phyloP scores from a whole-genome alignment of 257 asterid genomes.

The Scutellaria baicalensis region DNA sequence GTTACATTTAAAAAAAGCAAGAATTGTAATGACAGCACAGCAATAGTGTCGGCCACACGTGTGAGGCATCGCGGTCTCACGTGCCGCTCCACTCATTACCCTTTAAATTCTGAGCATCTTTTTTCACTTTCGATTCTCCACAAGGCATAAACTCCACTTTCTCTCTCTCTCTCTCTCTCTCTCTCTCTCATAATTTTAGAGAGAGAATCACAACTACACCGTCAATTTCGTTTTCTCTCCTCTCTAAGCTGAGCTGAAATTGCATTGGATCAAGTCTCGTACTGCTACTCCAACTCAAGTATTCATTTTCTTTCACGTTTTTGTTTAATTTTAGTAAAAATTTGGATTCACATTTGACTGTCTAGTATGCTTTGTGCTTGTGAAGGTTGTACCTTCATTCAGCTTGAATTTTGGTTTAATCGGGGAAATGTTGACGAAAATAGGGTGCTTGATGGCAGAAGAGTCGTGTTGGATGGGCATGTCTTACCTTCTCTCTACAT shows the following conservation, averaged over 20 bases:
- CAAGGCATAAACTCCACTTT: not conserved
- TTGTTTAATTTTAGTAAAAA: not conserved
- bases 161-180: conserved; percentile 11
- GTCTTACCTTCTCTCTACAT: not conserved
- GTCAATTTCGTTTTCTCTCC: not conserved
- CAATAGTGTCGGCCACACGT: conserved; percentile 30
- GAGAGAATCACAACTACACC: conserved; percentile 22
- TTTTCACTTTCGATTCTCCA: not conserved
- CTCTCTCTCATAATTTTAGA: not conserved
- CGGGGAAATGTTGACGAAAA: not conserved
- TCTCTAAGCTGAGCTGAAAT: conserved; percentile 10
- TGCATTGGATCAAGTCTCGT: conserved; percentile 19
- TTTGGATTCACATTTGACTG: not conserved
- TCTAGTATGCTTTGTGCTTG: not conserved
- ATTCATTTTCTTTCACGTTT: not conserved
- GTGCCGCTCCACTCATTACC: conserved; percentile 21
- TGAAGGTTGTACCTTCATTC: not conserved
- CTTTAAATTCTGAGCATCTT: conserved; percentile 10
- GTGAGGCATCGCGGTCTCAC: conserved; percentile 26
- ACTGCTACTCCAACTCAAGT: conserved; percentile 20
- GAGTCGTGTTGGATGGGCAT: not conserved
- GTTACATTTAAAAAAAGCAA: too few species aligned
- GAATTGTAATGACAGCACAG: not conserved
- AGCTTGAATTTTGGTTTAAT: conserved; percentile 3
- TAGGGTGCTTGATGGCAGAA: conserved; percentile 10